Evolutionary conservation across 2,329 filamentous ascomycete species (phyloP), one percentile per base, ranked within the genome.

Genomic region (Sporothrix humicola): DNA sequence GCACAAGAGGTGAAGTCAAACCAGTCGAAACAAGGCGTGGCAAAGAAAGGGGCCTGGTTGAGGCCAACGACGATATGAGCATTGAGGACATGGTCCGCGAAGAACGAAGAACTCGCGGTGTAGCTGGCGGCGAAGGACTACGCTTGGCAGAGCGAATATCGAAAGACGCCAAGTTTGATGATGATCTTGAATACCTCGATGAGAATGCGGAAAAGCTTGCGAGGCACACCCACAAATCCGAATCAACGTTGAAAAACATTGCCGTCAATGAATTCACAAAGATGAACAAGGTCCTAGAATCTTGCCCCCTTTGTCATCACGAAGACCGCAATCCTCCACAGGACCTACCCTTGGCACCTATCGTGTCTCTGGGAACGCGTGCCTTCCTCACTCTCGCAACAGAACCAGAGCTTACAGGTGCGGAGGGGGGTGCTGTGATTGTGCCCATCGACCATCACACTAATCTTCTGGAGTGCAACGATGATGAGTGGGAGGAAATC

Each of bases 401-500:
- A 0, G 91, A 95, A 77, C 97, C 96, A 0, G 95, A 98, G 79
- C 85, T 99, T 59, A 92, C 89, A 0, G 80, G 80, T n/a, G 77
- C 79, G 77, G 87, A 93, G 69, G 93, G 93, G 63, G 92, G 94
- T 68, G 93, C 95, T 7, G 91, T 96, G 73, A 96, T 99, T 75
- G 94, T 95, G 2, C 96, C 96, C 6, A 90, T 96, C 26, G 89
- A 94, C 77, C 96, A 99, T 81, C 91, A 91, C 71, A 90, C 87
- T 31, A 99, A 98, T 81, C 89, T 99, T 0, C 85, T 99, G n/a
- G 95, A 98, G 82, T 99, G 96, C 81, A 95, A 98, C 81, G 95
- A 99, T 79, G 96, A 99, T 80, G 96, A 99, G 81, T 99, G 97
- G 97, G 96, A 99, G 80, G 96, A 99, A 82, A 91, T 99, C 6